These are phyloP conservation scores for Spathaspora arborariae DNA, from an alignment of 805 yeast genomes.

Conservation along the genomic window DNA sequence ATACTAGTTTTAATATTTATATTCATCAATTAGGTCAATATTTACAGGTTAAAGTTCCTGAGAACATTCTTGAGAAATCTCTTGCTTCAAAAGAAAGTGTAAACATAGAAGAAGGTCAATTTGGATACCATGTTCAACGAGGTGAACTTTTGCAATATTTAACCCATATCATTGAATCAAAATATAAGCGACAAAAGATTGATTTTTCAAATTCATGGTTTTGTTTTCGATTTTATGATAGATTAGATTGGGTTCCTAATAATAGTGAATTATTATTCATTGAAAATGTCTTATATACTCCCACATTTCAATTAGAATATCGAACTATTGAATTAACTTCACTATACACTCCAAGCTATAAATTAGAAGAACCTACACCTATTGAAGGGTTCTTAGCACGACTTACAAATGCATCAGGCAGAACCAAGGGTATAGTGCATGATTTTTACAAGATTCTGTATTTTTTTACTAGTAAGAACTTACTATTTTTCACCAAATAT, in stretches of 20 bases:
- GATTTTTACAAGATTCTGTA: conserved; percentile 55
- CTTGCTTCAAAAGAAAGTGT: not conserved
- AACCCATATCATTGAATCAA: conserved; percentile 16
- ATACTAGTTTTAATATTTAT: conserved; percentile 26
- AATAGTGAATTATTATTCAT: conserved; percentile 25
- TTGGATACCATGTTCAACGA: conserved; percentile 5
- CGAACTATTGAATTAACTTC: conserved; percentile 45
- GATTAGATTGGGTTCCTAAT: conserved; percentile 51
- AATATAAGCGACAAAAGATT: conserved; percentile 17
- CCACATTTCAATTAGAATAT: conserved; percentile 53
- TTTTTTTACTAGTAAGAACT: conserved; percentile 56
- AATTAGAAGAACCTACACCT: conserved; percentile 57
- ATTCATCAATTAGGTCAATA: conserved; percentile 46
- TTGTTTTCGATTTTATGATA: conserved; percentile 65
- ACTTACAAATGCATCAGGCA: conserved; percentile 50
- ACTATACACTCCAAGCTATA: conserved; percentile 10
- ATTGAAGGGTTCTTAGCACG: conserved; percentile 78
- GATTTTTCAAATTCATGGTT: conserved; percentile 29
- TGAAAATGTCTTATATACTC: conserved; percentile 29
- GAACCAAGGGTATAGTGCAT: conserved; percentile 26
- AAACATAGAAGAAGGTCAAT: not conserved
- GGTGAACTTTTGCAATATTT: conserved; percentile 1
- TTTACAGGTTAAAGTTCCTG: conserved; percentile 47
- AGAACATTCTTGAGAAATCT: conserved; percentile 19
- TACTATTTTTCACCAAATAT: conserved; percentile 56